Conservation (phyloP, 2,329 filamentous ascomycete species). For the Claviceps purpurea region DNA sequence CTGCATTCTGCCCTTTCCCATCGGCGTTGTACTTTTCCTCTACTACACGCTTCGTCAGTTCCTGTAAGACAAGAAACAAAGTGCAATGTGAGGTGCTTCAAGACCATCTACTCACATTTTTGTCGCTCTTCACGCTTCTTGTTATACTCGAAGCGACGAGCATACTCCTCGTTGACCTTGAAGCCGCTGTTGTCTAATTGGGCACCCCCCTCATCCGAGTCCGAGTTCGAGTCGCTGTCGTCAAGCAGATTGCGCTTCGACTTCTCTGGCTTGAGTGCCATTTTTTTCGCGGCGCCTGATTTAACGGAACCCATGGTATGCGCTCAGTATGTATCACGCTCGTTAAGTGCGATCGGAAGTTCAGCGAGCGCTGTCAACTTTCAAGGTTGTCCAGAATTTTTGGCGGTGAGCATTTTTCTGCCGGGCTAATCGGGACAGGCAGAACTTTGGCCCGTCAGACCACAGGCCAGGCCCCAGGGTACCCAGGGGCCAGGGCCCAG, state of each 20-base stretch:
- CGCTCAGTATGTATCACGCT: not conserved
- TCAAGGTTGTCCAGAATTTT: constrained; percentile 14
- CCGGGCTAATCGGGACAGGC: constrained; percentile 4
- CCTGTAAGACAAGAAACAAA: not conserved
- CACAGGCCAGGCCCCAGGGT: too few species aligned
- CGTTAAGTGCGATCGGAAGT: not conserved
- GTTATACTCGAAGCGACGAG: constrained; percentile 84
- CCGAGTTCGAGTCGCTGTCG: constrained; percentile 39
- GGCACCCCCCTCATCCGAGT: constrained; percentile 32
- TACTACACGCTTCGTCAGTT: constrained; percentile 35
- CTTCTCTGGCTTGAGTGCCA: constrained; percentile 17
- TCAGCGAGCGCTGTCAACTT: not conserved
- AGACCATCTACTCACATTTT: constrained; percentile 34
- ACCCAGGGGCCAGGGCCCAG: too few species aligned
- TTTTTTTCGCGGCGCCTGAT: not conserved
- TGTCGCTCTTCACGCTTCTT: constrained; percentile 88
- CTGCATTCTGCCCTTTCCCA: constrained; percentile 19
- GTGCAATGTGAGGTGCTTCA: not conserved
- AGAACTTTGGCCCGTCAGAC: constrained; percentile 2
- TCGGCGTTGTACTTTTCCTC: constrained; percentile 66
- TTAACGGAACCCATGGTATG: constrained; percentile 8
- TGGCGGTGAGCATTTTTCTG: constrained; percentile 18
- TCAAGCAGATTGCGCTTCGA: constrained; percentile 40
- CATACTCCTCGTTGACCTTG: constrained; percentile 84
- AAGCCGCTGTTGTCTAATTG: constrained; percentile 36